A percentile compares a stretch with the other conserved stretches of the same genome.
Conservation (phyloP, 805 yeast genomes). For the Saccharomyces eubayanus region DNA sequence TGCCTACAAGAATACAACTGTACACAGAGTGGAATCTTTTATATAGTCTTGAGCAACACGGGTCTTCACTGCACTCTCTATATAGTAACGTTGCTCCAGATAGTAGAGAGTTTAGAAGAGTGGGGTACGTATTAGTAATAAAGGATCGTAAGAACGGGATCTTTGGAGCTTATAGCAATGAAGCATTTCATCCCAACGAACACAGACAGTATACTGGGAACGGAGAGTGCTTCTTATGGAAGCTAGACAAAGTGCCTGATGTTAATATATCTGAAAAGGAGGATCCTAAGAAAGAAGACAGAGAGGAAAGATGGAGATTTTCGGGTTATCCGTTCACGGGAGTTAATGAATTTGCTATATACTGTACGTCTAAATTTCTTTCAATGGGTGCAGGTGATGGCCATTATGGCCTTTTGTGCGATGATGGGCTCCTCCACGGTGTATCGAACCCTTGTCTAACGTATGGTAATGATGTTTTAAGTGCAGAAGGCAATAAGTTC, state of each 20-base stretch:
- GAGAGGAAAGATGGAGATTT: slow-evolving; percentile 38
- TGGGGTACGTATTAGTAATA: slow-evolving; percentile 69
- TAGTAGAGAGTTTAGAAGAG: slow-evolving; percentile 35
- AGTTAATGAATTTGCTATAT: slow-evolving; percentile 73
- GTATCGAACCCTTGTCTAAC: slow-evolving; percentile 74
- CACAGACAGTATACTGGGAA: slow-evolving; percentile 77
- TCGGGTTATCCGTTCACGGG: slow-evolving; percentile 86
- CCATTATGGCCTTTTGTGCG: slow-evolving; percentile 85
- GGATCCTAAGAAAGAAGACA: slow-evolving; percentile 7
- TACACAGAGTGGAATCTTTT: slow-evolving; percentile 67
- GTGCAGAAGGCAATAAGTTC: slow-evolving; percentile 55
- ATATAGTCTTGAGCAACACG: slow-evolving; percentile 88
- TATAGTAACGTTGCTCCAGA: slow-evolving; percentile 49
- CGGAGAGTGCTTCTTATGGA: slow-evolving; percentile 94
- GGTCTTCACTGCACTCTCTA: slow-evolving; percentile 75
- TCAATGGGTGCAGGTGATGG: slow-evolving; percentile 92
- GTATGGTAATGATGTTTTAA: slow-evolving; percentile 79
- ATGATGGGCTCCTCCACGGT: slow-evolving; percentile 63
- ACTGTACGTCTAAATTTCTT: slow-evolving; percentile 67
- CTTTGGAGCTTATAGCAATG: slow-evolving; percentile 79
- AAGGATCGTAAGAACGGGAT: slow-evolving; percentile 53
- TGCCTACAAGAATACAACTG: slow-evolving; percentile 75
- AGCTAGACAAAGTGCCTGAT: slow-evolving; percentile 41
- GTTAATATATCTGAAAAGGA: slow-evolving; percentile 8
- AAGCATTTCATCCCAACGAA: slow-evolving; percentile 61